Conservation (phyloP, 2,329 filamentous ascomycete species). For the Metarhizium guizhouense region DNA sequence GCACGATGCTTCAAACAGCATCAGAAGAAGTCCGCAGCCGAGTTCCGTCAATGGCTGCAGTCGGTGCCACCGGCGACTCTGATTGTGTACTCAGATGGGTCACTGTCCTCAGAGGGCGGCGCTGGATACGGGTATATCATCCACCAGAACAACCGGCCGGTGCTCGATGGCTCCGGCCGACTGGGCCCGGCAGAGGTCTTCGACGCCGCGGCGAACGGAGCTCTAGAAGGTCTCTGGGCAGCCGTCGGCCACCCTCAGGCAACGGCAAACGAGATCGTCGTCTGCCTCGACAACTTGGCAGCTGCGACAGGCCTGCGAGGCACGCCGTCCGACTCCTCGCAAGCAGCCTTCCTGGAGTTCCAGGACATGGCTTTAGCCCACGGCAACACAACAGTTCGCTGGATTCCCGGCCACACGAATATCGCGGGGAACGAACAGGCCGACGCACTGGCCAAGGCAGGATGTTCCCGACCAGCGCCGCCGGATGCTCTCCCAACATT, state of each 20-base stretch:
- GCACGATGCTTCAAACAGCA: not conserved
- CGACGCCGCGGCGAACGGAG: not conserved
- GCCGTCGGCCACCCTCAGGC: not conserved
- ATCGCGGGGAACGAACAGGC: not conserved
- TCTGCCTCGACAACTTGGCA: not conserved
- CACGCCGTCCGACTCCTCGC: constrained; percentile 6
- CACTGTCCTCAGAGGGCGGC: not conserved
- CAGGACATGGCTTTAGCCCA: constrained; percentile 4
- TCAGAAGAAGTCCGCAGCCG: not conserved
- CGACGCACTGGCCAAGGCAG: not conserved
- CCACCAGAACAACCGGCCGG: not conserved
- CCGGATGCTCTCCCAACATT: not conserved
- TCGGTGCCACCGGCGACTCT: not conserved
- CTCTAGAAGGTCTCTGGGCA: constrained; percentile 3
- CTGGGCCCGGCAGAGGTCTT: not conserved
- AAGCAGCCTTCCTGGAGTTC: constrained; percentile 9
- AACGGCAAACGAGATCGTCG: not conserved
- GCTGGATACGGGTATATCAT: not conserved
- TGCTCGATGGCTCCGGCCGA: not conserved
- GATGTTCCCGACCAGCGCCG: not conserved
- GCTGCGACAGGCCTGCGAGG: not conserved
- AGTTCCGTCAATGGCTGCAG: not conserved
- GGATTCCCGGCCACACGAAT: constrained; percentile 6
- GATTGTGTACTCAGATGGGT: not conserved
- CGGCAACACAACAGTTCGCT: constrained; percentile 1